Evolutionary conservation across 441 rosid species (phyloP).

Genomic region (Metrosideros polymorpha): DNA sequence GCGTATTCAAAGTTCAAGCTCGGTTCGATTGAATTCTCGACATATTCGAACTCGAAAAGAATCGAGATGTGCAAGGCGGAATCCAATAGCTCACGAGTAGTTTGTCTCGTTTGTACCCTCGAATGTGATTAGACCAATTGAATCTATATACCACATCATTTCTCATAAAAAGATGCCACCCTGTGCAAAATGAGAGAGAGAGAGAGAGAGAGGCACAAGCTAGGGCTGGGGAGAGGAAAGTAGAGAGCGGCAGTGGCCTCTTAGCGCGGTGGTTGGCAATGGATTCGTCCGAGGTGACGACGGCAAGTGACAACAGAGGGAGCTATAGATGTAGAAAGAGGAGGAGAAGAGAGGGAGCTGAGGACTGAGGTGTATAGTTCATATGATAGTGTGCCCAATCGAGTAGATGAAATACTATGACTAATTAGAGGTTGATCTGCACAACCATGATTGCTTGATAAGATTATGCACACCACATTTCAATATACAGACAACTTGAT

Average conservation of each 20-base stretch:
- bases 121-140: neutral
- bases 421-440: too few species aligned
- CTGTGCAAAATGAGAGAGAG: neutral
- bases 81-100: neutral
- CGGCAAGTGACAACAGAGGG: too few species aligned
- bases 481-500: neutral
- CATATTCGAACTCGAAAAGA: neutral
- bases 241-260: neutral
- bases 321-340: too few species aligned
- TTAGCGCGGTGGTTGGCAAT: rapidly evolving
- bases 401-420: too few species aligned
- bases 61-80: neutral
- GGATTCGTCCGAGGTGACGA: neutral
- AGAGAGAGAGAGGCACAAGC: neutral
- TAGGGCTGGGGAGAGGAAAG: too few species aligned
- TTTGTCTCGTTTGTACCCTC: neutral
- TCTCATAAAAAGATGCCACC: neutral
- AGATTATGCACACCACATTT: neutral
- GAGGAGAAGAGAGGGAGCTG: too few species aligned
- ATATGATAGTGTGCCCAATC: too few species aligned
- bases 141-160: neutral
- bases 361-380: too few species aligned
- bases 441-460: too few species aligned
- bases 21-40: neutral
- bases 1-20: neutral